phyloP scores from a whole-genome alignment of 352 stramenopile genomes.

The Phytophthora hibernalis region DNA sequence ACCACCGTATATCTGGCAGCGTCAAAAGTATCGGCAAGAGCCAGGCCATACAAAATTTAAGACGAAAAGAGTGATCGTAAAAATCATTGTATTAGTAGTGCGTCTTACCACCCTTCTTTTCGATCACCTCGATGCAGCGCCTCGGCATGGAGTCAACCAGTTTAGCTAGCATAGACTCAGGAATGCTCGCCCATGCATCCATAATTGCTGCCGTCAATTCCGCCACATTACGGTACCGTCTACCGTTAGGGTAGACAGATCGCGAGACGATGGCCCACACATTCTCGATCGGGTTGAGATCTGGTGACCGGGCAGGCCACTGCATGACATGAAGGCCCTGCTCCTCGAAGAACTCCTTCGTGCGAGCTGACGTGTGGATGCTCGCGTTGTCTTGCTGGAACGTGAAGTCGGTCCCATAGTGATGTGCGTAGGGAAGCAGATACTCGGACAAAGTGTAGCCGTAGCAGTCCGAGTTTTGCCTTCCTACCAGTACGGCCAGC shows the following conservation, averaged over 20 bases:
- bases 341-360: conserved; percentile 26
- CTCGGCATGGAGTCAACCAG: no score
- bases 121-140: no score
- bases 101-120: no score
- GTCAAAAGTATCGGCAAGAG: no score
- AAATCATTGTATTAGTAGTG: no score
- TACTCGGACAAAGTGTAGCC: conserved; percentile 32
- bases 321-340: conserved; percentile 9
- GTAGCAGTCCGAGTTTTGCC: conserved; percentile 30
- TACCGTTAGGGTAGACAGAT: conserved; percentile 25
- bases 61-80: no score
- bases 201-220: not conserved
- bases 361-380: conserved; percentile 26
- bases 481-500: conserved; percentile 16
- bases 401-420: conserved; percentile 28
- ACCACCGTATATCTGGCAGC: no score
- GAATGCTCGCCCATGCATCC: not conserved
- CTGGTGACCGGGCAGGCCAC: conserved; percentile 23
- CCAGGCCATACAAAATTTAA: no score
- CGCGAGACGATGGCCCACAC: conserved; percentile 25
- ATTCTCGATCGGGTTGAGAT: conserved; percentile 42
- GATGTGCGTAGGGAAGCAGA: conserved; percentile 29
- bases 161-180: no score
- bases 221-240: not conserved
- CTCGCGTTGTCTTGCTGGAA: conserved; percentile 41